Conservation (phyloP, 1,139 yeast species). For the Kurtzmaniella quercitrusa region DNA sequence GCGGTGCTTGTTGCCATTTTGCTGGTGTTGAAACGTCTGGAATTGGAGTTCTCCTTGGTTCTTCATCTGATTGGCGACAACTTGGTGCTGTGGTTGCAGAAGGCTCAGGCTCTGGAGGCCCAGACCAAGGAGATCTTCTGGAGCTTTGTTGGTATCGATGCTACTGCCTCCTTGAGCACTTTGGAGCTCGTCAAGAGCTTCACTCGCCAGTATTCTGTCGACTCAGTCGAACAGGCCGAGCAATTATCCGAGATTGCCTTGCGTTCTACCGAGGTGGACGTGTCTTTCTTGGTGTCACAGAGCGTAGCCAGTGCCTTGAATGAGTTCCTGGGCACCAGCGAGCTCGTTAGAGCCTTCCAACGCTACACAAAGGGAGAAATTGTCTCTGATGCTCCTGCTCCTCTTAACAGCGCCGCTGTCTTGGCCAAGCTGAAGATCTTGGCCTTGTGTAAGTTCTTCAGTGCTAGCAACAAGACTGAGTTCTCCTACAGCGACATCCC, state of each 20-base stretch:
- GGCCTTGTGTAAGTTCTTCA: conserved; percentile 38
- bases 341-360: conserved; percentile 25
- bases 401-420: conserved; percentile 10
- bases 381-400: conserved; percentile 8
- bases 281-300: conserved; percentile 40
- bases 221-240: conserved; percentile 25
- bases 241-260: conserved; percentile 35
- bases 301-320: conserved; percentile 34
- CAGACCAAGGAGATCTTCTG: conserved; percentile 33
- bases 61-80: conserved; percentile 34
- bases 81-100: conserved; percentile 34
- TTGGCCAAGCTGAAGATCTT: conserved; percentile 38
- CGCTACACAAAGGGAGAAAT: conserved; percentile 37
- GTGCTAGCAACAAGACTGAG: conserved; percentile 20
- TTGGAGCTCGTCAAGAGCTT: conserved; percentile 34
- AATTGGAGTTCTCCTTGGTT: conserved; percentile 31
- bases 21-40: conserved; percentile 26
- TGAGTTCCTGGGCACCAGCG: conserved; percentile 15
- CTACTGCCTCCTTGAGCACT: conserved; percentile 21
- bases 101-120: conserved; percentile 25
- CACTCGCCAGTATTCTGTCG: conserved; percentile 23
- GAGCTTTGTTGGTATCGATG: conserved; percentile 37
- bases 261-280: conserved; percentile 38
- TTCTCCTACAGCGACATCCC: conserved; percentile 41
- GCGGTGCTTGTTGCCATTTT: conserved; percentile 31